Percentiles rank a stretch among this genome's conserved stretches.
These are phyloP conservation scores for Viridothelium virens DNA, from an alignment of 495 filamentous ascomycete genomes.

Conservation along the genomic window DNA sequence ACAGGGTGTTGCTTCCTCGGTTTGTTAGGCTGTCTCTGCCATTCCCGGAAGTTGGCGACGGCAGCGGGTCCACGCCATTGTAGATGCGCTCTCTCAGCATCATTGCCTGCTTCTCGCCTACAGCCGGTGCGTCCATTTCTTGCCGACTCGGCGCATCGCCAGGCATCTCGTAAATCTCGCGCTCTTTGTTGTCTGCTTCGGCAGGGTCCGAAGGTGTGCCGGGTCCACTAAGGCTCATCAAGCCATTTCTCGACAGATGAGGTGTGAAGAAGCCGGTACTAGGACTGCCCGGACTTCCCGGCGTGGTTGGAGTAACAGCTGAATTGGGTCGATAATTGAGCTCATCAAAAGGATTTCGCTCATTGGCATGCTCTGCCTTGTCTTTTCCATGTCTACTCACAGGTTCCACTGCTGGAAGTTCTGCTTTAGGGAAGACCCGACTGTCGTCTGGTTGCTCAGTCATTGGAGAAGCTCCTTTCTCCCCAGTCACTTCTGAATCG, in stretches of 20 bases:
- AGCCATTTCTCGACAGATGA: neutral
- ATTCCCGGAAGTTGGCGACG: conserved; percentile 4
- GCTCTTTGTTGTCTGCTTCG: conserved; percentile 30
- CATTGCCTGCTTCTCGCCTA: conserved; percentile 36
- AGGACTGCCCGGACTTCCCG: neutral
- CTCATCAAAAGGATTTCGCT: conserved; percentile 2
- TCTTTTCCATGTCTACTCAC: neutral
- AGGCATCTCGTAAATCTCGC: conserved; percentile 35
- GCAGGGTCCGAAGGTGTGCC: neutral
- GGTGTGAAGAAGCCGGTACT: neutral
- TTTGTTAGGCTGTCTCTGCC: neutral
- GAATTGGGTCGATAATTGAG: neutral
- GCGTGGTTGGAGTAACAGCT: neutral
- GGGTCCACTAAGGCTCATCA: neutral
- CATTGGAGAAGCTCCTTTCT: neutral
- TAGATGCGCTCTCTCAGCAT: conserved; percentile 29
- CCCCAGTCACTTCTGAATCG: neutral
- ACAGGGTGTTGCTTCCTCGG: neutral
- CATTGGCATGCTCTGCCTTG: neutral
- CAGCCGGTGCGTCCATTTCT: conserved; percentile 32
- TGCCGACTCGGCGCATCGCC: conserved; percentile 31
- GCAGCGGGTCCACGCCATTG: conserved; percentile 33
- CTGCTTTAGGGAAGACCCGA: conserved; percentile 32
- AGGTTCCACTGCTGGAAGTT: conserved; percentile 25
- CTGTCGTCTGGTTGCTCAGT: neutral